A percentile compares a stretch with the other conserved stretches of the same genome.
These are phyloP conservation scores for Gracilariopsis chorda DNA, from an alignment of 23 red algal genomes.

Conservation along the genomic window DNA sequence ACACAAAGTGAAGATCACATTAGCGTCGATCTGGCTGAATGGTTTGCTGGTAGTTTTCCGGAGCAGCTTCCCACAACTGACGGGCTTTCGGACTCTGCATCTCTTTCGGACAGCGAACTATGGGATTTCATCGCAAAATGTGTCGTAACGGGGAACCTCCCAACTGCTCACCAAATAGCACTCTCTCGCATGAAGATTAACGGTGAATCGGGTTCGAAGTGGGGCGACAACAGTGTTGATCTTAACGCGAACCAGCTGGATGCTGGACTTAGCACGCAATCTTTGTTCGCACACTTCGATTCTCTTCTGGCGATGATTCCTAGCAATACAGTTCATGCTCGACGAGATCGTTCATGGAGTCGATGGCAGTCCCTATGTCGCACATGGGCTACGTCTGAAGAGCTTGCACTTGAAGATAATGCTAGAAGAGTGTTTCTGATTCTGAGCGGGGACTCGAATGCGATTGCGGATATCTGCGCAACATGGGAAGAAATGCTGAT, in stretches of 20 bases:
- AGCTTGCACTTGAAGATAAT: neutral
- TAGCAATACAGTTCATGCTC: neutral
- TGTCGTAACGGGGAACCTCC: neutral
- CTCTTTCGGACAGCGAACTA: neutral
- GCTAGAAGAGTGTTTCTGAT: conserved; percentile 26
- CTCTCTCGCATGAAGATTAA: neutral
- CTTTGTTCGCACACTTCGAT: neutral
- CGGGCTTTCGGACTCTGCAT: neutral
- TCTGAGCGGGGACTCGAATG: conserved; percentile 7
- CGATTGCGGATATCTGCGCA: neutral
- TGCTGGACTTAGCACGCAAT: neutral
- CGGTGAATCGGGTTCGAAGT: neutral
- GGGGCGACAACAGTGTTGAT: no score
- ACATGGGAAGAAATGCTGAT: conserved; percentile 70
- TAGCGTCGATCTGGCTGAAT: neutral
- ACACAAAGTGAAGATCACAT: neutral
- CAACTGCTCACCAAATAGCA: neutral
- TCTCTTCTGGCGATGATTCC: neutral
- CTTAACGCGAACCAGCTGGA: neutral
- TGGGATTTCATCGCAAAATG: neutral
- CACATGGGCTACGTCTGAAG: conserved; percentile 1
- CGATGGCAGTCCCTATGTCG: conserved; percentile 34
- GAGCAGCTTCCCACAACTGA: neutral
- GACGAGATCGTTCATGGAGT: conserved; percentile 34
- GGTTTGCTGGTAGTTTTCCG: neutral